Evolutionary conservation across 257 asterid genomes (phyloP).

Genomic region (Lycium ferocissimum): DNA sequence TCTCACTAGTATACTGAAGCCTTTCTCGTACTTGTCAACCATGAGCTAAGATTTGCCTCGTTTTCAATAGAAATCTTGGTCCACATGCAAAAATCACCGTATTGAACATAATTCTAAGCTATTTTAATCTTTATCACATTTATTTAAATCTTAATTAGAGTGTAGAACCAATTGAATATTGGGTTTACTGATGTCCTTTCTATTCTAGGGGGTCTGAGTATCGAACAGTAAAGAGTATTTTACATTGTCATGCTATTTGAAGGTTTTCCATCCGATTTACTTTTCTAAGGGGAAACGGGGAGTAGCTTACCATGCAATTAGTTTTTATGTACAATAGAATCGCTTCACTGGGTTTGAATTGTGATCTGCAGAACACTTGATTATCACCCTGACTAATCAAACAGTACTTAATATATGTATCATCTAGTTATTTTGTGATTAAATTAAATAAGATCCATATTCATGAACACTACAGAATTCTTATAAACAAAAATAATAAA

Average conservation of each 20-base stretch:
- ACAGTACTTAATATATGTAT: too few species aligned
- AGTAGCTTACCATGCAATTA: too few species aligned
- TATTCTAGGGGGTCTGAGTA: neutral
- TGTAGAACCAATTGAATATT: neutral
- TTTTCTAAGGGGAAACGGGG: neutral
- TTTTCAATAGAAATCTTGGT: neutral
- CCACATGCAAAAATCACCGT: constrained; percentile 19
- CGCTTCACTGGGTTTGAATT: too few species aligned
- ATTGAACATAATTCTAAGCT: neutral
- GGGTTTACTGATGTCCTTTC: neutral
- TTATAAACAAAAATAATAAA: too few species aligned
- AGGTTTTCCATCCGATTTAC: neutral
- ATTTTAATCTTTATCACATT: neutral
- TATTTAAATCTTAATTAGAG: neutral
- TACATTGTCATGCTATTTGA: neutral
- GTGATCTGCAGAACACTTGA: too few species aligned
- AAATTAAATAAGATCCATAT: too few species aligned
- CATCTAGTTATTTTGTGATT: too few species aligned
- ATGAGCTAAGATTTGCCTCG: neutral
- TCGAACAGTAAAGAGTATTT: neutral
- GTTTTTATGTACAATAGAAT: too few species aligned
- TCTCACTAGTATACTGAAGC: constrained; percentile 12
- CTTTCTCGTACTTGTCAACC: constrained; percentile 32
- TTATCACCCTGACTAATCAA: too few species aligned
- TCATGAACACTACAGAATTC: too few species aligned